Evolutionary conservation across 106 monocot genomes (phyloP), one percentile per base, ranked within the genome.

Genomic region (Agapanthus africanus): DNA sequence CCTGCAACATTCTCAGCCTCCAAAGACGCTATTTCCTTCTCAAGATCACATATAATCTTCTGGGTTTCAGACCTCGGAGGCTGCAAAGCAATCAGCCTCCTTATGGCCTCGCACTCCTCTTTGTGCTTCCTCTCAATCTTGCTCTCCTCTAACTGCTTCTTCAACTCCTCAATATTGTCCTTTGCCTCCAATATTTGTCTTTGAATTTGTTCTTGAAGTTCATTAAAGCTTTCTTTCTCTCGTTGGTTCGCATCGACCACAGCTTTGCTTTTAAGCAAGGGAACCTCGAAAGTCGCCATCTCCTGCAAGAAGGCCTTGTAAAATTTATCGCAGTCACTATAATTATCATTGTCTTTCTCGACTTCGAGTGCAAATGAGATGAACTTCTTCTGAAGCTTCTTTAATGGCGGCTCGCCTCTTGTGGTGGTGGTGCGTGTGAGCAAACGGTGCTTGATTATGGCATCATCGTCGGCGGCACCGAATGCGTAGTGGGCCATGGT

Each of bases 321-420:
- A 36, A 84, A 63, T 30, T 77, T 85, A 74, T 91, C 88, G 37
- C 84, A 95, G 5, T 95, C 88, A 16, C 16, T 60, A n/a, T 36
- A 52, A 69, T 86, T 91, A 28, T 88, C 86, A 9, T 73, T 51
- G 22, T 91, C 88, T 68, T 91, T 95, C 69, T 95, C 95, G 2
- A 95, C 69, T 77, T 95, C 91, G 41, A 66, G 71, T 10, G 84
- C 84, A 69, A 97, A 82, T 11, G 91, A 61, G 19, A 74, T 80
- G 66, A 97, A 97, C 65, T 80, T 97, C 74, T 97, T 97, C 65
- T 97, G 91, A 36, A 97, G 91, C 80, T 89, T 91, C 74, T 97
- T 97, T 38, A 91, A 21, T 34, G 95, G 95, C 19, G 95, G 95
- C 65, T 97, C 95, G 27, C 95, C 95, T 46, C 95, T 81, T 0